Base-by-base conservation (phyloP, 495 filamentous ascomycete species). In the Penicillium taxi region DNA sequence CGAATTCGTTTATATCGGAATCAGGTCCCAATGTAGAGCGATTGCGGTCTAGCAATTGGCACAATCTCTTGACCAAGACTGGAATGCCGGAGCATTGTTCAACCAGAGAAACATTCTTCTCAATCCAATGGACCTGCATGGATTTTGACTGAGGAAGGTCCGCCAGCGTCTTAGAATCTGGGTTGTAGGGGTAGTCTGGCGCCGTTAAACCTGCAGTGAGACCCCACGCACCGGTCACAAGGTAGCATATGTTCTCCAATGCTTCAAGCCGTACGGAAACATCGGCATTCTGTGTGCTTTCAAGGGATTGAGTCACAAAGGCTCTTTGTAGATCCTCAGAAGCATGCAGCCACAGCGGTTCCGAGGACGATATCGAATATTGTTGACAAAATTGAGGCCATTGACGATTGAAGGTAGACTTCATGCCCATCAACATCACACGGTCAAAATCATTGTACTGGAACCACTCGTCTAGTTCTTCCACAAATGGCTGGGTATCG, bases 381-480 rank as follows among this genome's bases (percentile, higher is more conserved):
- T 46, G 44, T 19, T 52, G 53, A 55, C 35, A 64, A 38, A 73
- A 78, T 9, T 59, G 57, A 24, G 45, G 49, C 80, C 80, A 84
- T 47, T 74, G 67, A 41, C 71, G 69, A 32, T 84, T 70, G 50
- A 93, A 95, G 3, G 77, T 78, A 16, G 74, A 59, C 49, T 84
- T 85, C 22, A 82, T 78, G 24, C 75, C 69, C 26, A 80, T 69
- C 32, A 91, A 60, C 67, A 73, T 70, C 28, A 60, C 64, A 29
- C 83, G 73, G 39, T 86, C 83, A 58, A 84, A 86, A 41, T 88
- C 83, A 30, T 65, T 72, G 61, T 98, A 96, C 31, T 78, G 73
- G 58, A 98, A 98, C 90, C 89, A 96, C 61, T 96, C 91, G 48
- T 95, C 85, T 14, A 96, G 66, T 64, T 98, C 91, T 39, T 91